phyloP scores from a whole-genome alignment of 2,329 filamentous ascomycete species.

The Pseudovirgaria hyperparasitica region DNA sequence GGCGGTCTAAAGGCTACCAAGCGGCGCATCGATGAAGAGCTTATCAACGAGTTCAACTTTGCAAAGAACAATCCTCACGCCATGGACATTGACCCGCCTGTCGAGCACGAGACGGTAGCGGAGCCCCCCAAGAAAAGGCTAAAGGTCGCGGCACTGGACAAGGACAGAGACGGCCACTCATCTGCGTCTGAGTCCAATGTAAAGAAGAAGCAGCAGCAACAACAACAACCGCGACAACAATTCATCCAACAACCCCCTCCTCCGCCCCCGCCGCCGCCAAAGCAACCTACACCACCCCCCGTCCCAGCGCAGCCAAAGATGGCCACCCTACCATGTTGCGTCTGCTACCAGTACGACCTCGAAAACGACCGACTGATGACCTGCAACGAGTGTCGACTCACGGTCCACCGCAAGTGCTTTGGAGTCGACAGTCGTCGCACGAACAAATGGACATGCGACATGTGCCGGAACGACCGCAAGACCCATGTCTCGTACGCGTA shows the following conservation, averaged over 20 bases:
- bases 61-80: conserved; percentile 18
- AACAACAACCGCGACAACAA: conserved; percentile 8
- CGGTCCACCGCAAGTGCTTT: conserved; percentile 86
- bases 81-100: conserved; percentile 13
- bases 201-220: conserved; percentile 25
- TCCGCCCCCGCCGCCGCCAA: conserved; percentile 32
- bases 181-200: conserved; percentile 28
- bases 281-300: conserved; percentile 42
- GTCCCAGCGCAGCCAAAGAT: conserved; percentile 68
- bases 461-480: conserved; percentile 87
- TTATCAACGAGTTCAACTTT: conserved; percentile 53
- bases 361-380: conserved; percentile 47
- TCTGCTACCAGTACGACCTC: conserved; percentile 66
- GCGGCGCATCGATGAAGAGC: conserved; percentile 80
- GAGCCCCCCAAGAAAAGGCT: conserved; percentile 50
- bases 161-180: conserved; percentile 34
- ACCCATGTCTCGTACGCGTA: conserved; percentile 90
- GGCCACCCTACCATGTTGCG: conserved; percentile 66
- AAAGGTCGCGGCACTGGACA: conserved; percentile 33
- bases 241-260: conserved; percentile 44
- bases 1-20: conserved; percentile 75
- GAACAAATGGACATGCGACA: conserved; percentile 88
- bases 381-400: conserved; percentile 79
- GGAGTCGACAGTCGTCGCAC: conserved; percentile 62
- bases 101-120: conserved; percentile 5